Conservation (phyloP, 495 filamentous ascomycete genomes). For the Penicillium salamii region DNA sequence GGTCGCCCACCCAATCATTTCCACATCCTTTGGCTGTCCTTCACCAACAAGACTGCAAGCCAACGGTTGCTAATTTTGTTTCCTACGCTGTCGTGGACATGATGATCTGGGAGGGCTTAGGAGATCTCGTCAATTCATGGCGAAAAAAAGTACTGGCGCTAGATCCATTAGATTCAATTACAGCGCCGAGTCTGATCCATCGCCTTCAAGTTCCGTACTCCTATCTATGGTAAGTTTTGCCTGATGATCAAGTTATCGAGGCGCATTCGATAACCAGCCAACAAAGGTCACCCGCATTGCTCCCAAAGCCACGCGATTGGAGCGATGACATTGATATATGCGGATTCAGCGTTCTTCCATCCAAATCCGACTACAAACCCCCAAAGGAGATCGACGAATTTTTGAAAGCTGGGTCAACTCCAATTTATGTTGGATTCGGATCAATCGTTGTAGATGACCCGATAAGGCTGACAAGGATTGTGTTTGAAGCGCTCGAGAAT, state of each 20-base stretch:
- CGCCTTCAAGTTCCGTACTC: slow-evolving; percentile 70
- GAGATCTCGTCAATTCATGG: slow-evolving; percentile 73
- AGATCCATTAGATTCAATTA: slow-evolving; percentile 63
- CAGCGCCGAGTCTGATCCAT: slow-evolving; percentile 63
- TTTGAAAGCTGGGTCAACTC: slow-evolving; percentile 62
- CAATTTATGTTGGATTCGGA: slow-evolving; percentile 80
- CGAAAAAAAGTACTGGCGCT: slow-evolving; percentile 62
- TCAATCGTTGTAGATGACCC: slow-evolving; percentile 80
- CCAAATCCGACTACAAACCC: slow-evolving; percentile 63
- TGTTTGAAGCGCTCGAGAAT: slow-evolving; percentile 65
- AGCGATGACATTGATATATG: slow-evolving; percentile 64
- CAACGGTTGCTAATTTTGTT: slow-evolving; percentile 65
- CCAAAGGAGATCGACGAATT: slow-evolving; percentile 60
- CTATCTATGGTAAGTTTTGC: slow-evolving; percentile 60
- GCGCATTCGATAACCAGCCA: neutral
- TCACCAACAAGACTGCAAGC: slow-evolving; percentile 48
- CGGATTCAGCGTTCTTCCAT: slow-evolving; percentile 71
- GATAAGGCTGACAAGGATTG: slow-evolving; percentile 58
- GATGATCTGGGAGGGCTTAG: slow-evolving; percentile 81
- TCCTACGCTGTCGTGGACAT: slow-evolving; percentile 75
- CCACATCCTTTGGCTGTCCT: slow-evolving; percentile 58
- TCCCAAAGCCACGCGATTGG: slow-evolving; percentile 79
- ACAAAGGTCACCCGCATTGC: slow-evolving; percentile 65
- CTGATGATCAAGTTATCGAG: too few relatives aligned
- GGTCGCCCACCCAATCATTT: slow-evolving; percentile 52